These are phyloP conservation scores for Citrus cavaleriei DNA, from an alignment of 345 rosid genomes.

Conservation along the genomic window DNA sequence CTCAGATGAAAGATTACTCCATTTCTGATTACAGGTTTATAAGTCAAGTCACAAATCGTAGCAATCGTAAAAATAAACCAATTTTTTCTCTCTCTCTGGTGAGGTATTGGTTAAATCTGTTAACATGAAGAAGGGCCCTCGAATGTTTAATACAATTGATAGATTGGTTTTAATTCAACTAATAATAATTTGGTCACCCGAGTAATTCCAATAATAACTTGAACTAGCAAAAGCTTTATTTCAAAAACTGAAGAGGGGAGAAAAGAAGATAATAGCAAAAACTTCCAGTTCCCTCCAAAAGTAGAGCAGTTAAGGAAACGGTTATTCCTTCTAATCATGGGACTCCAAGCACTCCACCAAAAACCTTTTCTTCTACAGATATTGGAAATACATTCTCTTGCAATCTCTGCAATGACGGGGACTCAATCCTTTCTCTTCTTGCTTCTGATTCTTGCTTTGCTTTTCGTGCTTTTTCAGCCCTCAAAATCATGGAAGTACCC, in stretches of 20 bases:
- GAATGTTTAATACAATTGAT: background rate
- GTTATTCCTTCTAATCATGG: background rate
- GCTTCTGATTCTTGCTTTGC: background rate
- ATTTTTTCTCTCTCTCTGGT: background rate
- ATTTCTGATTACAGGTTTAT: background rate
- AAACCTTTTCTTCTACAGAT: background rate
- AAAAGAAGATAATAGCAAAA: background rate
- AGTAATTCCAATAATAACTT: background rate
- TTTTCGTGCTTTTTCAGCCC: background rate
- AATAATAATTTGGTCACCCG: background rate
- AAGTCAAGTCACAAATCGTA: too few species aligned
- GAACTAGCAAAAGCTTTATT: background rate
- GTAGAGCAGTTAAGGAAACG: background rate
- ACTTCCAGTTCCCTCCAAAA: background rate
- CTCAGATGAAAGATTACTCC: background rate
- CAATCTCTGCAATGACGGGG: conserved; percentile 10
- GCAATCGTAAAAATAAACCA: too few species aligned
- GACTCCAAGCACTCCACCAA: background rate
- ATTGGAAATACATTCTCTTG: background rate
- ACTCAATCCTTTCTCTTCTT: conserved; percentile 7
- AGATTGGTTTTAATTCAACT: background rate
- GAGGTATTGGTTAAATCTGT: background rate
- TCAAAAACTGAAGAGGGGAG: background rate
- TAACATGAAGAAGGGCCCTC: background rate
- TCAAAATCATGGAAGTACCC: background rate